These are phyloP conservation scores for Clarireedia monteithiana DNA, from an alignment of 2,329 filamentous ascomycete genomes.

Conservation along the genomic window DNA sequence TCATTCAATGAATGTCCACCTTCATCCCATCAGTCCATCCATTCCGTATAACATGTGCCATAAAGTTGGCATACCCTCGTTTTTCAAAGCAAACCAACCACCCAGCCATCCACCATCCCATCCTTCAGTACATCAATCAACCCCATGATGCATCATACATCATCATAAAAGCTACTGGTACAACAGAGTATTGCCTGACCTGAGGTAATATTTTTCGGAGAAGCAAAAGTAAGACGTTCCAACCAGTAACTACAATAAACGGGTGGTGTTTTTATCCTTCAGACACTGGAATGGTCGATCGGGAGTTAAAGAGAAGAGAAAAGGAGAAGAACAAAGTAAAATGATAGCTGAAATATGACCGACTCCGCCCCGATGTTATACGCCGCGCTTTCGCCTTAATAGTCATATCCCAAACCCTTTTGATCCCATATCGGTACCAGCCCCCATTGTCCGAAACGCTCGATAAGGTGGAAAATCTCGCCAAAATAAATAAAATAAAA, in stretches of 20 bases:
- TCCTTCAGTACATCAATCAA: background rate
- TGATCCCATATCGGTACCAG: slow-evolving; percentile 12
- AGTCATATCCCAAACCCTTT: slow-evolving; percentile 21
- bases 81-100: background rate
- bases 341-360: background rate
- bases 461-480: slow-evolving; percentile 19
- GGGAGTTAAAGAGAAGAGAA: background rate
- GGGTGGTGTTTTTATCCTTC: background rate
- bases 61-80: background rate
- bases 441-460: slow-evolving; percentile 12
- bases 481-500: slow-evolving; percentile 17
- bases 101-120: background rate
- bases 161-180: slow-evolving; percentile 6
- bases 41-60: background rate
- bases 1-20: background rate
- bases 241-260: background rate
- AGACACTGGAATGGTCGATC: background rate
- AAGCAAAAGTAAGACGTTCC: background rate
- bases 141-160: background rate
- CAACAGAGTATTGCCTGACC: slow-evolving; percentile 5
- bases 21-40: background rate
- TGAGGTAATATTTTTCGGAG: background rate
- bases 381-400: slow-evolving; percentile 3
- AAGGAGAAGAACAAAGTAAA: background rate
- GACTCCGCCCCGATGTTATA: slow-evolving; percentile 6